Base-by-base conservation (phyloP, 192 early-diverging fungal species). In the Phlyctochytrium planicorne region DNA sequence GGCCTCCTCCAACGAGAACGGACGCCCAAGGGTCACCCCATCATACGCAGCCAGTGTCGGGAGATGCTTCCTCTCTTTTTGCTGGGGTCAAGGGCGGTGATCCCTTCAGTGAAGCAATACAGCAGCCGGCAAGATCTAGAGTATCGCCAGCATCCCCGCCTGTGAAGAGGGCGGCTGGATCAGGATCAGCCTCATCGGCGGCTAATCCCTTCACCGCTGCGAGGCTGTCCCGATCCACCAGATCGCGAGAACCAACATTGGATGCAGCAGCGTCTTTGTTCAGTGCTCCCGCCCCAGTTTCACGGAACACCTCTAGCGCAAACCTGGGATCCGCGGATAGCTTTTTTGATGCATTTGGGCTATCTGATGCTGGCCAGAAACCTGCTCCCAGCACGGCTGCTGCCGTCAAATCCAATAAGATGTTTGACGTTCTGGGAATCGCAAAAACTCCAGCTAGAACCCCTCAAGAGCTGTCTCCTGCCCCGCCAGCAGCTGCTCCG, bases 131-230 rank as follows among this genome's bases (percentile, higher is more conserved):
- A n/a, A n/a, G n/a, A n/a, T n/a, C n/a, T n/a, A n/a, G n/a, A n/a
- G n/a, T n/a, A n/a, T n/a, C n/a, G n/a, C n/a, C n/a, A 47, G 40
- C 40, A 6, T 47, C 40, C 20, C 40, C 40, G 10, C 10, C 40
- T 47, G 40, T 47, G 40, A 47, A 47, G 40, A 6, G 40, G 40
- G 20, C 6, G 20, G n/a, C n/a, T n/a, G n/a, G n/a, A n/a, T n/a
- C n/a, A n/a, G n/a, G n/a, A n/a, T n/a, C n/a, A n/a, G n/a, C n/a
- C n/a, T 20, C 40, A 20, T 20, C 40, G 6, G 40, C 10, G 6
- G 40, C 40, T 16, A 72, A 72, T 33, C 70, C 70, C 0, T 72
- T 66, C 37, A 40, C 64, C 3, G 63, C 70, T 16, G 70, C 70
- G 30, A 37, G 70, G 10, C 27, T 57, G 6, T 63, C 70, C 2